A percentile compares a stretch with the other conserved stretches of the same genome.
Conservation (phyloP, 2,329 filamentous ascomycete genomes). For the Sphaceloma murrayae region DNA sequence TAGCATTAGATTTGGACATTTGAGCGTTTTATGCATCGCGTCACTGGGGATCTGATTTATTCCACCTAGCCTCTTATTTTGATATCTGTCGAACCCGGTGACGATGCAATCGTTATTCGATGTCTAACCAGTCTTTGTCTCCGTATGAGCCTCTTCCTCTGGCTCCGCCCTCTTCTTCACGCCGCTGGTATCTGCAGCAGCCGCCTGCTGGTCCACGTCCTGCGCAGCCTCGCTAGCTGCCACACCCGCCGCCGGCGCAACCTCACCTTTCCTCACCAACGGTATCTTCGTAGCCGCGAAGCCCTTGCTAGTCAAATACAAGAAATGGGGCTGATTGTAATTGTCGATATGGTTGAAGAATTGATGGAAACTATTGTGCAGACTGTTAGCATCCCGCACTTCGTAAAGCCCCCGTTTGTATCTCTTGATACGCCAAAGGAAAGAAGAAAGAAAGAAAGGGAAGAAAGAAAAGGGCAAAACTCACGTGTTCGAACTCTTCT, state of each 20-base stretch:
- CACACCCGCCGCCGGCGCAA: background rate
- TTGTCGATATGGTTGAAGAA: conserved; percentile 45
- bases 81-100: background rate
- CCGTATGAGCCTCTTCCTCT: background rate
- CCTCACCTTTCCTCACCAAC: background rate
- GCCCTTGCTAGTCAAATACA: conserved; percentile 43
- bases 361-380: conserved; percentile 38
- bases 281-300: conserved; percentile 33
- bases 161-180: background rate
- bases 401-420: no score
- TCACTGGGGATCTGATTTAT: background rate
- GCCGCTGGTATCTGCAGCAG: background rate
- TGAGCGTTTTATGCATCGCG: background rate
- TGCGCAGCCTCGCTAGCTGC: background rate
- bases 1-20: background rate
- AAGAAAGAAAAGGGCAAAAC: no score
- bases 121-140: no score
- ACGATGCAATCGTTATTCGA: background rate
- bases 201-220: conserved; percentile 5
- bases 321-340: conserved; percentile 40
- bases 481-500: conserved; percentile 79
- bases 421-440: no score
- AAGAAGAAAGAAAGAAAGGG: no score
- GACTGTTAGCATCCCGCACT: no score
- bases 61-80: background rate